phyloP scores from a whole-genome alignment of 106 monocot species.

The Dendrobium chrysotoxum region DNA sequence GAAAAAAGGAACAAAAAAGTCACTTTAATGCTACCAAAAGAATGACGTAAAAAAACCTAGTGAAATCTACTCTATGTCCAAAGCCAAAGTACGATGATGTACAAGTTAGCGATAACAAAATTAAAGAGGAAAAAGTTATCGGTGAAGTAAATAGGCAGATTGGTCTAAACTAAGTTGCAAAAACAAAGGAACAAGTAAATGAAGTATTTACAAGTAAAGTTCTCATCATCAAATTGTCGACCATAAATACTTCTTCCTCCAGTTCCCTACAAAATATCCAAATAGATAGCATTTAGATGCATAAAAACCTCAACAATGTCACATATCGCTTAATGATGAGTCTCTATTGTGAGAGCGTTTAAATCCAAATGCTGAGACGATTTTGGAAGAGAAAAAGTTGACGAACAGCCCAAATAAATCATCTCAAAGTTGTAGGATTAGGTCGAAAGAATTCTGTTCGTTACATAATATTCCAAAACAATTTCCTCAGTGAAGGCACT shows the following conservation, averaged over 20 bases:
- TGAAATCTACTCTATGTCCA: not conserved
- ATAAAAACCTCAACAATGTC: not conserved
- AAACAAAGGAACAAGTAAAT: not conserved
- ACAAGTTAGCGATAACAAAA: not conserved
- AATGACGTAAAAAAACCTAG: not conserved
- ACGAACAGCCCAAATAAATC: not conserved
- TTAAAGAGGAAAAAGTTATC: not conserved
- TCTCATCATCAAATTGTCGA: conserved; percentile 57
- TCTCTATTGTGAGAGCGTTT: not conserved
- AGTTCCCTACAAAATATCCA: conserved; percentile 51
- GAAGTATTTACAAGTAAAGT: conserved; percentile 44
- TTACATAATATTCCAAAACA: not conserved
- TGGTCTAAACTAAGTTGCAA: not conserved
- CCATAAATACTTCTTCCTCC: conserved; percentile 87
- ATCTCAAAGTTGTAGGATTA: not conserved
- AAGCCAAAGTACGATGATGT: not conserved
- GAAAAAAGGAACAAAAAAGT: not conserved
- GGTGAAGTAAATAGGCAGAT: not conserved
- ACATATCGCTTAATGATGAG: not conserved
- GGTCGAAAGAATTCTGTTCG: not conserved
- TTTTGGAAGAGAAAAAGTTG: not conserved
- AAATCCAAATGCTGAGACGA: not conserved
- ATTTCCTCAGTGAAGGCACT: not conserved
- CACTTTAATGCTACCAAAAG: not conserved
- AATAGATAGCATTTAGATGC: not conserved